Evolutionary conservation across 805 yeast species (phyloP).

Genomic region (Candida insectorum): DNA sequence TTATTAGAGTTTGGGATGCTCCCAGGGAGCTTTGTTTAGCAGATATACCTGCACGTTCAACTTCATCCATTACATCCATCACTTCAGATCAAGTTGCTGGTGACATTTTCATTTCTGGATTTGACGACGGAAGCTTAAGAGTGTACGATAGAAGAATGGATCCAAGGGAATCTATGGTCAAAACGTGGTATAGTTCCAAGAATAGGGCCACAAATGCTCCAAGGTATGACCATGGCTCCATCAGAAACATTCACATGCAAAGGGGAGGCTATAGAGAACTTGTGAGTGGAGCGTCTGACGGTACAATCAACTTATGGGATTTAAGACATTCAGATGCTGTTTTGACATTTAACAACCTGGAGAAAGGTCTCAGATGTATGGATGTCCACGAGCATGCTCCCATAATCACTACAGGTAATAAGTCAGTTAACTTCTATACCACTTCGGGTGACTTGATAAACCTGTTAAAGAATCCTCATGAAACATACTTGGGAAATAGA

Average conservation of each 20-base stretch:
- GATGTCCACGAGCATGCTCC: slow-evolving; percentile 97
- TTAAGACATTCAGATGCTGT: slow-evolving; percentile 74
- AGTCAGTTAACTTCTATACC: slow-evolving; percentile 76
- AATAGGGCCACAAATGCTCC: slow-evolving; percentile 10
- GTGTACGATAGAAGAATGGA: slow-evolving; percentile 89
- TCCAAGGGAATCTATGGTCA: slow-evolving; percentile 80
- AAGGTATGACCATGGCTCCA: slow-evolving; percentile 40
- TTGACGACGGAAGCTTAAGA: slow-evolving; percentile 83
- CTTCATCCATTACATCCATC: slow-evolving; percentile 81
- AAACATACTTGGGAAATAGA: slow-evolving; percentile 41
- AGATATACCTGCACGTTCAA: slow-evolving; percentile 88
- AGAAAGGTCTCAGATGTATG: slow-evolving; percentile 56
- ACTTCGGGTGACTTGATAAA: slow-evolving; percentile 76
- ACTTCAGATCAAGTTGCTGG: slow-evolving; percentile 97
- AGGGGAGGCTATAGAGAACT: slow-evolving; percentile 93
- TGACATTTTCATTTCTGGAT: slow-evolving; percentile 84
- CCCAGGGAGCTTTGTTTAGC: slow-evolving; percentile 83
- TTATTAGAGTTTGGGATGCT: slow-evolving; percentile 94
- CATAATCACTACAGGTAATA: slow-evolving; percentile 82
- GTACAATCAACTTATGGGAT: slow-evolving; percentile 87
- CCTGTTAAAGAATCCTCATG: slow-evolving; percentile 51
- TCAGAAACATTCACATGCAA: slow-evolving; percentile 87
- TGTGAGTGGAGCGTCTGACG: slow-evolving; percentile 79
- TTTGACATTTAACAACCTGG: slow-evolving; percentile 56
- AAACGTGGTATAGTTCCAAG: slow-evolving; percentile 58